Evolutionary conservation across 2,329 filamentous ascomycete species (phyloP), one percentile per base, ranked within the genome.

Genomic region (Fusarium sp.): DNA sequence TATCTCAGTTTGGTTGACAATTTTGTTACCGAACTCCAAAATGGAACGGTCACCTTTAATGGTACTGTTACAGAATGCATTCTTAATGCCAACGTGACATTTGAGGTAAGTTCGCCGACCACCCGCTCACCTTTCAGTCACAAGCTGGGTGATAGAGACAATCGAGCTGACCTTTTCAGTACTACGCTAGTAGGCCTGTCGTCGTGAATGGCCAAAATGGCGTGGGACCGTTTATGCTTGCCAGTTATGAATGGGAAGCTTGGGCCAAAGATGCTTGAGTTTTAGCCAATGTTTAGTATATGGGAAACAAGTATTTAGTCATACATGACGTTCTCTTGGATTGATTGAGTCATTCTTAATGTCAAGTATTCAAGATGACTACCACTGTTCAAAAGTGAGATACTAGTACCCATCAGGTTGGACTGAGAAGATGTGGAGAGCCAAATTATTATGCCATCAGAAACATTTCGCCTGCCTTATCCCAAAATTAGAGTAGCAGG

Each of bases 61-160:
- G 82, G 84, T 1, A 88, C 86, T 0, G 86, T 87, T 0, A 74
- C 79, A 18, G 85, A 87, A 7, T 68, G 66, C n/a, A 84, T 83
- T 57, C 71, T 87, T 52, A 82, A 79, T 63, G 81, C 82, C 0
- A 79, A 84, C 59, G 86, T 82, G 3, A 80, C 78, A 3, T 88
- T 85, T 63, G 82, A 86, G 68, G 84, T 86, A 70, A 76, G 81
- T 57, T 30, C 3, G 10, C 7, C 3, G 15, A 31, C 30, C 39
- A 2, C 23, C 23, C 23, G 23, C 23, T 23, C 23, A 7, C 13
- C 3, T 1, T n/a, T 40, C 37, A n/a, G 37, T 40, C 4, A 7
- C 2, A 11, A 4, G 0, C 8, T 10, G 4, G 3, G 6, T 23
- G 6, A 50, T 3, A 8, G 3, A 30, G 18, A 15, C 2, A 18